phyloP scores from a whole-genome alignment of 768 basidiomycete species.

The Thelephora aurantiotincta region DNA sequence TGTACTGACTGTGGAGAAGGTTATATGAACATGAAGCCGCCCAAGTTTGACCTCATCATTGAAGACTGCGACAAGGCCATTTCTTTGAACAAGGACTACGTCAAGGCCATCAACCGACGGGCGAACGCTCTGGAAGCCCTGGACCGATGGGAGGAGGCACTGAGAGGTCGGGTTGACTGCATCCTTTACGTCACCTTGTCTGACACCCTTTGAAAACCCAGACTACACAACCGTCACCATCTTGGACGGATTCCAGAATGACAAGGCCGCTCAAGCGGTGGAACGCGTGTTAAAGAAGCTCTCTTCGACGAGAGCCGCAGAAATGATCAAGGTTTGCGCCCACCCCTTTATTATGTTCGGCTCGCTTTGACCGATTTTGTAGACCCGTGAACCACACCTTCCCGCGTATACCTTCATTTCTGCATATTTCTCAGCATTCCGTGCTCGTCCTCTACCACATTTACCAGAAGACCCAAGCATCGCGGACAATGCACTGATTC shows the following conservation, averaged over 20 bases:
- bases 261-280: conserved; percentile 60
- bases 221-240: conserved; percentile 97
- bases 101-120: conserved; percentile 85
- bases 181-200: not conserved
- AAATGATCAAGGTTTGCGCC: conserved; percentile 49
- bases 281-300: conserved; percentile 88
- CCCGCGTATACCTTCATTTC: conserved; percentile 88
- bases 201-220: conserved; percentile 14
- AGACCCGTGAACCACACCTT: conserved; percentile 68
- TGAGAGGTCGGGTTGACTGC: conserved; percentile 46
- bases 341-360: not conserved
- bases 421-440: conserved; percentile 95
- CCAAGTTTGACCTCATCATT: conserved; percentile 70
- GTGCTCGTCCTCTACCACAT: conserved; percentile 61
- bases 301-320: conserved; percentile 53
- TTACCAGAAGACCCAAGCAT: conserved; percentile 63
- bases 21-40: conserved; percentile 84
- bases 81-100: conserved; percentile 66
- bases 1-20: conserved; percentile 26
- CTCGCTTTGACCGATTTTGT: conserved; percentile 1
- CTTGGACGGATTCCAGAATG: conserved; percentile 83
- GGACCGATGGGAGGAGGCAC: conserved; percentile 55
- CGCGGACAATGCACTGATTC: conserved; percentile 73
- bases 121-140: conserved; percentile 76
- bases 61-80: conserved; percentile 85